A percentile compares a stretch with the other conserved stretches of the same genome.
These are phyloP conservation scores for Nannochloropsis salina DNA, from an alignment of 108 stramenopile genomes.

Conservation along the genomic window DNA sequence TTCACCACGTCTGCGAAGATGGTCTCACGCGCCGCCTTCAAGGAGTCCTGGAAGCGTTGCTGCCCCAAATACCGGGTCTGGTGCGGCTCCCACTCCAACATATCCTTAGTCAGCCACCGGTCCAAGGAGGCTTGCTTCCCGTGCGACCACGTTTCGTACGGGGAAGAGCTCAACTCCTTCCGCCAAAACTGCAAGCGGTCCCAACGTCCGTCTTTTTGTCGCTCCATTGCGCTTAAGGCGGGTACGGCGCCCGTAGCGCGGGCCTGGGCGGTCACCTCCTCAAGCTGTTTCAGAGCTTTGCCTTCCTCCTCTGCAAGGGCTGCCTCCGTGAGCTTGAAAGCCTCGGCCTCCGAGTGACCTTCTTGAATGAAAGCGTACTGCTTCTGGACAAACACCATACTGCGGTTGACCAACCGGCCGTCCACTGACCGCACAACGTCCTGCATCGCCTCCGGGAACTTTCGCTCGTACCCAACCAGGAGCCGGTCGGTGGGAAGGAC, in stretches of 20 bases:
- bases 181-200: neutral
- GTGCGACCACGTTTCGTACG: neutral
- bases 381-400: slow-evolving; percentile 8
- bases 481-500: neutral
- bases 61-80: slow-evolving; percentile 1
- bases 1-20: neutral
- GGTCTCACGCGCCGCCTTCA: neutral
- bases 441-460: neutral
- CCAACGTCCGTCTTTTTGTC: neutral
- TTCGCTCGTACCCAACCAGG: slow-evolving; percentile 1
- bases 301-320: neutral
- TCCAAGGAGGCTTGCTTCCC: neutral
- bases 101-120: neutral
- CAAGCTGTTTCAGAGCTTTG: slow-evolving; percentile 9
- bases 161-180: neutral
- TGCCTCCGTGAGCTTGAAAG: neutral
- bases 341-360: neutral
- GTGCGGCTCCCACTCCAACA: slow-evolving; percentile 6
- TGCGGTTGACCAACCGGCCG: neutral
- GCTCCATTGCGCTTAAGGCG: neutral
- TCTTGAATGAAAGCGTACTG: neutral
- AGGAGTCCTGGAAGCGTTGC: neutral
- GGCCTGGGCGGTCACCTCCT: slow-evolving; percentile 2
- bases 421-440: neutral
- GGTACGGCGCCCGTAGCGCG: neutral